phyloP scores from a whole-genome alignment of 1,284 basidiomycete genomes.

The Ganoderma boninense region DNA sequence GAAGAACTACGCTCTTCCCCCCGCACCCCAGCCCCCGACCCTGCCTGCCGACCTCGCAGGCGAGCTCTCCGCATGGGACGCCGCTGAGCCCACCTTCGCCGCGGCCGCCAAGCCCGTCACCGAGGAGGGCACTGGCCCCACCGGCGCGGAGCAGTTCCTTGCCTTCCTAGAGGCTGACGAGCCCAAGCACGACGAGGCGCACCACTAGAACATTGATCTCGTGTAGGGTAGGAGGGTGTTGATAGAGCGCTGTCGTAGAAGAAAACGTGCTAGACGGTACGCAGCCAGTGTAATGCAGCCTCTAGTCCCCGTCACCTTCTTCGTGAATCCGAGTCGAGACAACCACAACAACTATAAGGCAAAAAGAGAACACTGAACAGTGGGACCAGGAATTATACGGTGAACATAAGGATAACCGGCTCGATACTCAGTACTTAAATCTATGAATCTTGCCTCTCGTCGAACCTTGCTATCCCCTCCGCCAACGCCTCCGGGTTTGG shows the following conservation, averaged over 20 bases:
- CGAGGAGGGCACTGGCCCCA: constrained; percentile 39
- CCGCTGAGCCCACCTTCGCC: constrained; percentile 71
- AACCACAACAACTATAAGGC: neutral
- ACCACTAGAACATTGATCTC: constrained; percentile 54
- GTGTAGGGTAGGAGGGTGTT: neutral
- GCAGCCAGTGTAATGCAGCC: constrained; percentile 26
- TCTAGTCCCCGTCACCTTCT: constrained; percentile 6
- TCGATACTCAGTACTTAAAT: neutral
- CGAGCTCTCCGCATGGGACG: constrained; percentile 86
- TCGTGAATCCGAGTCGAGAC: neutral
- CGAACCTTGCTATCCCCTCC: constrained; percentile 43
- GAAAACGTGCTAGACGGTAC: constrained; percentile 29
- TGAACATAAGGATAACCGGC: neutral
- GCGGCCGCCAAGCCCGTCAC: constrained; percentile 42
- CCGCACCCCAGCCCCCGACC: constrained; percentile 71
- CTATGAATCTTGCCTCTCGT: neutral
- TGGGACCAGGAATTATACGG: neutral
- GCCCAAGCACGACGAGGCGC: constrained; percentile 60
- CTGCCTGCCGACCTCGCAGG: constrained; percentile 82
- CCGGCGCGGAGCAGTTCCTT: constrained; percentile 67
- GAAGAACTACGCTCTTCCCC: constrained; percentile 76
- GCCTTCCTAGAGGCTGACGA: constrained; percentile 65
- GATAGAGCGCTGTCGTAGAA: constrained; percentile 6
- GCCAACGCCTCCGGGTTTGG: constrained; percentile 64
- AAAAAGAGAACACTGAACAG: too few species aligned